These are phyloP conservation scores for Hamamelis virginiana DNA, from an alignment of 164 flowering plant species.

Conservation along the genomic window DNA sequence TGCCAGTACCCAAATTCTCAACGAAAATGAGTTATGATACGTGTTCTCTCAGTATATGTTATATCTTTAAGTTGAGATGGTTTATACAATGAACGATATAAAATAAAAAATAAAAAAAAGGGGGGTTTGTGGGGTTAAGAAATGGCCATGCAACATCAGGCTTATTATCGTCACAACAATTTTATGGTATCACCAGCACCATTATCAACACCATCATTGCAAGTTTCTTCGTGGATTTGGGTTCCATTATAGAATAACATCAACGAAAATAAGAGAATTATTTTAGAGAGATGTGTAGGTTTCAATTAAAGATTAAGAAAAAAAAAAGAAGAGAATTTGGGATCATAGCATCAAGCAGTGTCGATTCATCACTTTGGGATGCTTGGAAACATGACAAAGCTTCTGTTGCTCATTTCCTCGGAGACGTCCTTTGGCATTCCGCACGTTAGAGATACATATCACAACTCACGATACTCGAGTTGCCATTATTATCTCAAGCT, in stretches of 20 bases:
- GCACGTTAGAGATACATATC: slow-evolving; percentile 45
- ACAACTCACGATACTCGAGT: no score
- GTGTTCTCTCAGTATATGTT: no score
- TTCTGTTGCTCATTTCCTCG: slow-evolving; percentile 53
- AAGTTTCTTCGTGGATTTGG: not conserved
- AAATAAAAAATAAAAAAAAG: no score
- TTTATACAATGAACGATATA: no score
- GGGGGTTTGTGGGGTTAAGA: not conserved
- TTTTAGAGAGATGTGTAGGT: slow-evolving; percentile 1
- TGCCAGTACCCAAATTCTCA: no score
- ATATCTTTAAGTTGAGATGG: no score
- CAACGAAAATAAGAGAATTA: not conserved
- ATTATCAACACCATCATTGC: not conserved
- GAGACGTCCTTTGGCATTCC: slow-evolving; percentile 87
- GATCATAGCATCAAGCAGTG: slow-evolving; percentile 33
- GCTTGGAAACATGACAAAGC: slow-evolving; percentile 58
- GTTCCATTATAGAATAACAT: no score
- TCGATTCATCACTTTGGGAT: slow-evolving; percentile 50
- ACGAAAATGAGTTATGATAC: no score
- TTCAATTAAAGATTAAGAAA: not conserved
- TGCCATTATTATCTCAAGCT: no score
- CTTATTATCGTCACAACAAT: not conserved
- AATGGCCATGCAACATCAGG: not conserved
- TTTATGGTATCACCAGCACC: not conserved
- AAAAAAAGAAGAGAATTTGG: slow-evolving; percentile 4